phyloP scores from a whole-genome alignment of 345 rosid genomes.

The Euphorbia tirucalli region DNA sequence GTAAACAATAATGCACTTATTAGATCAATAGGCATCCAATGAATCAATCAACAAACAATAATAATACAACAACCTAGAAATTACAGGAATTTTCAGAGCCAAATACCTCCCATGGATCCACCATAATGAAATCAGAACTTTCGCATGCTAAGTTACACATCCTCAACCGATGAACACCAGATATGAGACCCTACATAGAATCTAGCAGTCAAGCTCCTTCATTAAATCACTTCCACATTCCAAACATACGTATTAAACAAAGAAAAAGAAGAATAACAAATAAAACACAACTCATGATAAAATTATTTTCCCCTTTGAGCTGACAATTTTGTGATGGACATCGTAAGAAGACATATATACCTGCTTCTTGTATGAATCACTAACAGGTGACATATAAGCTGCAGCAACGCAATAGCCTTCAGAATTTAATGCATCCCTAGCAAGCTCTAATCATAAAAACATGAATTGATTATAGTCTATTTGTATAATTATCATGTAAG shows the following conservation, averaged over 20 bases:
- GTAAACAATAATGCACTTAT: not conserved
- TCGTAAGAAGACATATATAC: conserved; percentile 27
- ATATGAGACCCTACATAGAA: conserved; percentile 57
- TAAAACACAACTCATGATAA: not conserved
- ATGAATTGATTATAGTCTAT: not conserved
- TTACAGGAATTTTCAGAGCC: not conserved
- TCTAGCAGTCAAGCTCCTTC: conserved; percentile 12
- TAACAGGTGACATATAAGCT: conserved; percentile 93
- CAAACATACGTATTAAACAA: not conserved
- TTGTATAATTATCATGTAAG: not conserved
- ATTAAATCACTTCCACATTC: not conserved
- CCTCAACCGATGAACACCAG: conserved; percentile 62
- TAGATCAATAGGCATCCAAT: not conserved
- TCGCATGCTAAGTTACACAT: conserved; percentile 76
- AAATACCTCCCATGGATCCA: conserved; percentile 84
- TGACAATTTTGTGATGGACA: not conserved
- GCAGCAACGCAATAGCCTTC: conserved; percentile 74
- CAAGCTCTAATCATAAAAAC: conserved; percentile 59
- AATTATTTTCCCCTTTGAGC: not conserved
- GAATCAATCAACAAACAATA: not conserved
- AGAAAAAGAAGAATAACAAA: not conserved
- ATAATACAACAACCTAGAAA: not conserved
- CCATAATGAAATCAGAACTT: conserved; percentile 83
- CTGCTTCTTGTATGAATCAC: conserved; percentile 77
- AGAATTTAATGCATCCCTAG: conserved; percentile 64